Evolutionary conservation across 805 yeast genomes (phyloP).

Genomic region (Candida arabinofermentans): DNA sequence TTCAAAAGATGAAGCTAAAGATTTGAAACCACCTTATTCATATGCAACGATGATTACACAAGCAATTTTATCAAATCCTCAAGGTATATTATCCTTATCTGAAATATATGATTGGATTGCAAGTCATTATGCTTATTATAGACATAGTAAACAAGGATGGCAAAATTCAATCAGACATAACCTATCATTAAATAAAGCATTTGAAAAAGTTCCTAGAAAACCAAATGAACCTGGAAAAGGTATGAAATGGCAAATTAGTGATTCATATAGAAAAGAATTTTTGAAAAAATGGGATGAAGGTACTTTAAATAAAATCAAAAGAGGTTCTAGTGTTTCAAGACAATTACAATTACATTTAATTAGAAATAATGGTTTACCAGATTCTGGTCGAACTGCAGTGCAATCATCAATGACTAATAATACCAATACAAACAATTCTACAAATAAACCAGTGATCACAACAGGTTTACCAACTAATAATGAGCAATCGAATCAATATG

Average conservation of each 20-base stretch:
- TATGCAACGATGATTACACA: slow-evolving; percentile 99
- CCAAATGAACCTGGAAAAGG: slow-evolving; percentile 98
- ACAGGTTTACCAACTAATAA: too few relatives aligned
- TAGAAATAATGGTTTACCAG: slow-evolving; percentile 51
- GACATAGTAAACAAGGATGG: slow-evolving; percentile 95
- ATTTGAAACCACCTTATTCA: slow-evolving; percentile 93
- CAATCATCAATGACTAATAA: slow-evolving; percentile 7
- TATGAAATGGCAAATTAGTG: slow-evolving; percentile 97
- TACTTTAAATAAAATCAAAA: slow-evolving; percentile 62
- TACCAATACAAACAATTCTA: neutral
- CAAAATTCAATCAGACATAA: slow-evolving; percentile 97
- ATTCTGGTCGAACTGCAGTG: slow-evolving; percentile 31
- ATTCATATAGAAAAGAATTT: slow-evolving; percentile 78
- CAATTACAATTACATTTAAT: slow-evolving; percentile 74
- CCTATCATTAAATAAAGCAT: slow-evolving; percentile 90
- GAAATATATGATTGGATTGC: slow-evolving; percentile 93
- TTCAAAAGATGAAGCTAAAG: slow-evolving; percentile 86
- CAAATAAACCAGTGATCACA: too few relatives aligned
- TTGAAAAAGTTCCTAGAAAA: slow-evolving; percentile 93
- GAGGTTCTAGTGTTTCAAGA: slow-evolving; percentile 79
- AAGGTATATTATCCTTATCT: slow-evolving; percentile 82
- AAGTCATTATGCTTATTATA: slow-evolving; percentile 82
- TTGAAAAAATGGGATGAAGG: slow-evolving; percentile 76
- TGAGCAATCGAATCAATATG: too few relatives aligned
- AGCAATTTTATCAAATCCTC: slow-evolving; percentile 83